These are phyloP conservation scores for Malus sieversii DNA, from an alignment of 306 rosid genomes.

Conservation along the genomic window DNA sequence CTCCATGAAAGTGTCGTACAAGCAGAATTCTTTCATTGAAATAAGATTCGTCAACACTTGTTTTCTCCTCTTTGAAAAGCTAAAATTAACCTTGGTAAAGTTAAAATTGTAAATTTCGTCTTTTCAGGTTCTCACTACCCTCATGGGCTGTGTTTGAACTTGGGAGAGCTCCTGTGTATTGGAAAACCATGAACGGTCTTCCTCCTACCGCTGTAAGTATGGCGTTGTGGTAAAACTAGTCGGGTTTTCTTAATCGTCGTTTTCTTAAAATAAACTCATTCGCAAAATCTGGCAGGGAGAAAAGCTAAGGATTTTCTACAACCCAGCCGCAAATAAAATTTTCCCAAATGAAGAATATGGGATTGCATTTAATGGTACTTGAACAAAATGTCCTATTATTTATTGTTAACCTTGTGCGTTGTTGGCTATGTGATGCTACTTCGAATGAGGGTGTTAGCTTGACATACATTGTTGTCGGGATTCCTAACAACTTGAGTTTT, in stretches of 20 bases:
- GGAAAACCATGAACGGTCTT: slow-evolving; percentile 93
- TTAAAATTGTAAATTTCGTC: background rate
- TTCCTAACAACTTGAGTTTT: background rate
- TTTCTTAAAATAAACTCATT: background rate
- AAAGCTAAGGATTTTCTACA: slow-evolving; percentile 76
- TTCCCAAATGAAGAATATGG: slow-evolving; percentile 78
- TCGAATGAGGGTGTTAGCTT: too few relatives aligned
- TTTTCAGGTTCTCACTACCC: slow-evolving; percentile 62
- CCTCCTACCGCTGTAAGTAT: slow-evolving; percentile 68
- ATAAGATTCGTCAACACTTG: background rate
- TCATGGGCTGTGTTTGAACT: slow-evolving; percentile 89
- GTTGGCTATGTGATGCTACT: too few relatives aligned
- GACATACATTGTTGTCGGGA: too few relatives aligned
- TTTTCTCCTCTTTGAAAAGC: background rate
- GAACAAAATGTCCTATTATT: background rate
- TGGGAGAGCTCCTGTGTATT: slow-evolving; percentile 67
- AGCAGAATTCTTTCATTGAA: too few relatives aligned
- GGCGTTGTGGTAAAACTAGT: background rate
- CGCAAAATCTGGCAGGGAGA: slow-evolving; percentile 59
- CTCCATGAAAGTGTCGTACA: background rate
- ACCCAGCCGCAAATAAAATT: slow-evolving; percentile 63
- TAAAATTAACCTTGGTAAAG: background rate
- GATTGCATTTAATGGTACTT: slow-evolving; percentile 75
- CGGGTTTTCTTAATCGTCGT: background rate
- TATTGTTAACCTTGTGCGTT: background rate